Evolutionary conservation across 108 stramenopile genomes (phyloP).

Genomic region (Cyclostephanos invisitatus): DNA sequence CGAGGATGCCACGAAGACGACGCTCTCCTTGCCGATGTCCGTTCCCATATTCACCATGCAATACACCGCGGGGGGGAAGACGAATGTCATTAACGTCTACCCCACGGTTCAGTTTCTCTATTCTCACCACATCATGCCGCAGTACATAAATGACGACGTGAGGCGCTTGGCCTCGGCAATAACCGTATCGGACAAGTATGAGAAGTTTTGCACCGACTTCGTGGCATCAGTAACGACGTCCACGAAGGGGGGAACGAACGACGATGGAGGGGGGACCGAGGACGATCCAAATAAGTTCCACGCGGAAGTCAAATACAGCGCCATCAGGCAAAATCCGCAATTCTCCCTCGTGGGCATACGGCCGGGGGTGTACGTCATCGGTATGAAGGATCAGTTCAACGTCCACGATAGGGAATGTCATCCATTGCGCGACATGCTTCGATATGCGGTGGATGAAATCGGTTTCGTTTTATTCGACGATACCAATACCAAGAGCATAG

Average conservation of each 20-base stretch:
- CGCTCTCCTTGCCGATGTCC: conserved; percentile 40
- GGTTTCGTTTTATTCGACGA: conserved; percentile 56
- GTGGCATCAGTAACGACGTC: conserved; percentile 22
- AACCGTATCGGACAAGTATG: not conserved
- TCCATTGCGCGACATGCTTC: conserved; percentile 33
- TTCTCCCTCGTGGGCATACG: conserved; percentile 48
- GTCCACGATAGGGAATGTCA: conserved; percentile 32
- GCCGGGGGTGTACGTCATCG: conserved; percentile 55
- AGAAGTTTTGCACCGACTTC: conserved; percentile 32
- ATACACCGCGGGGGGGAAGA: conserved; percentile 30
- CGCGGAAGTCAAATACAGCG: conserved; percentile 34
- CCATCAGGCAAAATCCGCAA: conserved; percentile 51
- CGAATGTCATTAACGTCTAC: conserved; percentile 45
- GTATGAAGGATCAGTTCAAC: conserved; percentile 66
- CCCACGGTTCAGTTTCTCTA: conserved; percentile 59
- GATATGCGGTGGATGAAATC: conserved; percentile 50
- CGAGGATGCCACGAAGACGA: conserved; percentile 29
- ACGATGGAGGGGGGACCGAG: too few species aligned
- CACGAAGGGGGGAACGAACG: not conserved
- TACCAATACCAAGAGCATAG: conserved; percentile 38
- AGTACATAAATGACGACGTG: conserved; percentile 50
- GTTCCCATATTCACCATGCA: conserved; percentile 49
- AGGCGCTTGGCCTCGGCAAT: conserved; percentile 9
- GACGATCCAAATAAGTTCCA: conserved; percentile 16
- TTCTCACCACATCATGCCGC: conserved; percentile 53